Base-by-base conservation (phyloP, 2,329 filamentous ascomycete species). In the Fusarium humuli region DNA sequence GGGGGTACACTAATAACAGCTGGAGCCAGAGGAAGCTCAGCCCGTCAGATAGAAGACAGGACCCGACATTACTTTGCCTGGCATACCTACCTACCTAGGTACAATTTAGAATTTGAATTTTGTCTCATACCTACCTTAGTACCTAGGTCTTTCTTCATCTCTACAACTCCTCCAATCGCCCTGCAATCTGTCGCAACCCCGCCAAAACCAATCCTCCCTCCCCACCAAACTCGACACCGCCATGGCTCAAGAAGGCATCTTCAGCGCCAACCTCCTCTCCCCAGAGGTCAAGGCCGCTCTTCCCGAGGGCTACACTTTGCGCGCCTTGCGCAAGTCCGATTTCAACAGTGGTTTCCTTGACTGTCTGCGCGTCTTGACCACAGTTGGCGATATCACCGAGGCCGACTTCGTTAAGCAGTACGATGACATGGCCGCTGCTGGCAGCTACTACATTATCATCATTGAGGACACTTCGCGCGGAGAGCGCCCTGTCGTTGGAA, bases 351-450 rank as follows among this genome's bases (percentile, higher is more conserved):
- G 94, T 69, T 98, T 97, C 81, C 90, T 99, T 74, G 94, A 97
- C 77, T 95, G 96, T 65, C 85, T 99, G 70, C 90, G 94, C 47
- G 94, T 98, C 40, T 85, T 99, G 75, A 98, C 96, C 4, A 96
- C 93, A 10, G 95, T 98, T 25, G 96, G 96, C 69, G 94, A 98
- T 66, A 91, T 98, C 73, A 87, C 85, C 49, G 87, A 92, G 78
- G 87, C 89, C 64, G 86, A 89, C 65, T 98, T 95, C 85, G 86
- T 90, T 74, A 85, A 91, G 78, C 90, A 94, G 63, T 98, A 93
- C 81, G 89, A 94, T 71, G 94, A 91, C 87, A 94, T 98, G 84
- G 84, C 86, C 46, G 83, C 85, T 53, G 90, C 91, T 75, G 90
- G 90, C 67, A 91, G 90, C 65, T 98, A 98, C 84, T 97, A 93